These are phyloP conservation scores for Aeschynomene evenia DNA, from an alignment of 306 rosid species.

Conservation along the genomic window DNA sequence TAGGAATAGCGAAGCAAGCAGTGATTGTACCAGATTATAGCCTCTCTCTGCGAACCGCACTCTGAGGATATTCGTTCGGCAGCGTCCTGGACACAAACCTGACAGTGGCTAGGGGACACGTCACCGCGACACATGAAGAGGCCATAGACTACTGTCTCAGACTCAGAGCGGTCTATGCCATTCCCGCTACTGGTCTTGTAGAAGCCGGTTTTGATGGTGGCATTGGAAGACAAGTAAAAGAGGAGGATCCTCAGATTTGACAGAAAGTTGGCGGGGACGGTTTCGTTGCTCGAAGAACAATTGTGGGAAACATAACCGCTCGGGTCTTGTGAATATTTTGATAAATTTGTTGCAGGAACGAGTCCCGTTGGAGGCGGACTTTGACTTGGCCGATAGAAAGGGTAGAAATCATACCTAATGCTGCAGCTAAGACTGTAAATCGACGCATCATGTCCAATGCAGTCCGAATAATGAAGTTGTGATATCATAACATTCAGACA, in stretches of 20 bases:
- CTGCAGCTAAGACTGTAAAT: not conserved
- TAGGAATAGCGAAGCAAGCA: conserved; percentile 22
- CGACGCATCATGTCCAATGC: not conserved
- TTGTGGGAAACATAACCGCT: not conserved
- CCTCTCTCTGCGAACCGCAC: not conserved
- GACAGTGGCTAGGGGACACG: not conserved
- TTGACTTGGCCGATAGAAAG: conserved; percentile 1
- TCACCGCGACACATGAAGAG: conserved; percentile 33
- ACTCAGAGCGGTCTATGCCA: not conserved
- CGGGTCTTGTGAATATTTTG: not conserved
- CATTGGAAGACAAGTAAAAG: conserved; percentile 15
- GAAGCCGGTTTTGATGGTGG: conserved; percentile 1
- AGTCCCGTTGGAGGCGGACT: not conserved
- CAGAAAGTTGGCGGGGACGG: not conserved
- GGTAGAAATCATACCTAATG: not conserved
- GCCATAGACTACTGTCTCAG: conserved; percentile 19
- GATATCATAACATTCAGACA: not conserved
- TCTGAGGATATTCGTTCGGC: not conserved
- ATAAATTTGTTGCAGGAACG: not conserved
- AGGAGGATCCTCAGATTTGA: conserved; percentile 1
- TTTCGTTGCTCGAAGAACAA: not conserved
- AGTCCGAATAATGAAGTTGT: not conserved
- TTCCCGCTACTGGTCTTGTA: not conserved
- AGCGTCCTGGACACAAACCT: conserved; percentile 2
- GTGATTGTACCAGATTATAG: conserved; percentile 10